These are phyloP conservation scores for Pistacia integerrima DNA, from an alignment of 345 rosid species.

Conservation along the genomic window DNA sequence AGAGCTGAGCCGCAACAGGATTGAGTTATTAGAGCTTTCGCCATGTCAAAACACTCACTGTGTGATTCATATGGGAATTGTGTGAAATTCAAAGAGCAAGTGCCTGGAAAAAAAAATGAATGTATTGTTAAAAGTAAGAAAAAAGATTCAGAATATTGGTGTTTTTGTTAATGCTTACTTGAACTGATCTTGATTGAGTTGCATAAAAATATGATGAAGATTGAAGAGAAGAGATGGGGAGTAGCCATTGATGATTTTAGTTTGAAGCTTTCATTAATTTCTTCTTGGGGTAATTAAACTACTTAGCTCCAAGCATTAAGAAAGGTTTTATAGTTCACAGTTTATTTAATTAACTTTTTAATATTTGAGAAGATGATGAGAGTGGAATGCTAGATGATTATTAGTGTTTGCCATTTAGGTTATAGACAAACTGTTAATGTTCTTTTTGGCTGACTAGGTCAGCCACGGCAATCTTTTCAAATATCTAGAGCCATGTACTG, in stretches of 20 bases:
- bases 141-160: background rate
- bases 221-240: background rate
- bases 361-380: too few relatives aligned
- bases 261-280: background rate
- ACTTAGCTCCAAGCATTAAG: too few relatives aligned
- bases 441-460: background rate
- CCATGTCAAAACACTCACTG: conserved; percentile 4
- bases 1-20: conserved; percentile 7
- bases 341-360: too few relatives aligned
- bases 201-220: background rate
- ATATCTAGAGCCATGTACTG: too few relatives aligned
- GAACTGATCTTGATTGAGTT: background rate
- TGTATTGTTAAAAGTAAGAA: background rate
- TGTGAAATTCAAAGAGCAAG: background rate
- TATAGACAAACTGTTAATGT: background rate
- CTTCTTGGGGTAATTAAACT: background rate
- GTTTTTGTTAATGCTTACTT: background rate
- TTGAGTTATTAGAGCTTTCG: background rate
- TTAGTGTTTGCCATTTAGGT: background rate
- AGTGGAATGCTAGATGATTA: background rate
- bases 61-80: conserved; percentile 2
- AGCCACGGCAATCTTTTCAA: background rate
- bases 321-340: too few relatives aligned
- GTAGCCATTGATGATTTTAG: background rate
- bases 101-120: background rate